Conservation (phyloP, 257 asterid genomes). For the Nicotiana otophora region DNA sequence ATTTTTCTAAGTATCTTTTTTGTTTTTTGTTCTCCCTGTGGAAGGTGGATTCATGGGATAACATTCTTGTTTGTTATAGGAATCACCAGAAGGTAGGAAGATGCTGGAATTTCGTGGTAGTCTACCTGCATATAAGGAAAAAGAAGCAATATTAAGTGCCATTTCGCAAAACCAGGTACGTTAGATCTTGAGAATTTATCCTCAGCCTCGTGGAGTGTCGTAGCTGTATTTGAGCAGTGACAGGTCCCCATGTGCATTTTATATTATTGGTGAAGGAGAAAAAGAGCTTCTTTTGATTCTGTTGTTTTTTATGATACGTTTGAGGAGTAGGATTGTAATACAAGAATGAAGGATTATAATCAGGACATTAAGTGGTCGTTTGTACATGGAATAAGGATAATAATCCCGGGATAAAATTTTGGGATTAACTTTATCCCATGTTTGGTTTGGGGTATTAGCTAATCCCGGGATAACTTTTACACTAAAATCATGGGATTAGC, state of each 20-base stretch:
- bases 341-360: neutral
- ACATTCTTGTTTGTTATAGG: conserved; percentile 36
- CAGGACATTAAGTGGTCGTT: neutral
- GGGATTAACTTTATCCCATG: no score
- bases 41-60: conserved; percentile 3
- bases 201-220: conserved; percentile 4
- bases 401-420: no score
- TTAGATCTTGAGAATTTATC: conserved; percentile 1
- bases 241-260: neutral
- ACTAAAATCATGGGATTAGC: no score
- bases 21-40: neutral
- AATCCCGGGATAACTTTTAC: no score
- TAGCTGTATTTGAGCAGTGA: neutral
- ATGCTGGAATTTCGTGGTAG: conserved; percentile 61
- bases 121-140: conserved; percentile 88
- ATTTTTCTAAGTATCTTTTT: neutral
- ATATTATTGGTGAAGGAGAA: neutral
- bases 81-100: conserved; percentile 67
- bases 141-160: conserved; percentile 61
- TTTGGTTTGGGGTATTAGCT: no score
- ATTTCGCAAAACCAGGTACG: conserved; percentile 78
- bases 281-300: neutral
- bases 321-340: neutral
- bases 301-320: neutral
- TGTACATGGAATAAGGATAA: no score